Evolutionary conservation across 306 rosid species (phyloP).

Genomic region (Castanea mollissima): DNA sequence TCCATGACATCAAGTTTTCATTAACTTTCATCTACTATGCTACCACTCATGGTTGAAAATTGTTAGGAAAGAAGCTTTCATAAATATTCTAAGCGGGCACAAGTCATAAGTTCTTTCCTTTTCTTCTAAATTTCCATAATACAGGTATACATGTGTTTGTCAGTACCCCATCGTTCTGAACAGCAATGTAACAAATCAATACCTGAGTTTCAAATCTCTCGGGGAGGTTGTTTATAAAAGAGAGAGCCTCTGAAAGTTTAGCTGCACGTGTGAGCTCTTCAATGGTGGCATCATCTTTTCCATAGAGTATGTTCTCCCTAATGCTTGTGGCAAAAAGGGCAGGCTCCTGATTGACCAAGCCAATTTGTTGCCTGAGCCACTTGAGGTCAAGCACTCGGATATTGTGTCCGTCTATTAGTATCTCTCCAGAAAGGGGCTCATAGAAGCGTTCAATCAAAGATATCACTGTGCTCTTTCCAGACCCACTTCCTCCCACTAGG

Average conservation of each 20-base stretch:
- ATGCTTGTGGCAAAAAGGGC: slow-evolving; percentile 93
- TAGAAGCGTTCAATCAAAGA: slow-evolving; percentile 94
- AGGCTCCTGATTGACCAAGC: slow-evolving; percentile 92
- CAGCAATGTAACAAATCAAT: neutral
- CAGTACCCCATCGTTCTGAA: too few species aligned
- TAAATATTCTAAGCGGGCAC: too few species aligned
- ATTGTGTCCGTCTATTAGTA: slow-evolving; percentile 57
- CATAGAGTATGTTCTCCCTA: slow-evolving; percentile 83
- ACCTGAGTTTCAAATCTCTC: slow-evolving; percentile 94
- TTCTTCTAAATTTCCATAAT: too few species aligned
- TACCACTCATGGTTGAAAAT: too few species aligned
- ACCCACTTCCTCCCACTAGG: slow-evolving; percentile 95
- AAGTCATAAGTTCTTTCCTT: too few species aligned
- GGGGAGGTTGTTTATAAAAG: slow-evolving; percentile 88
- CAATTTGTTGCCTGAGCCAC: slow-evolving; percentile 89
- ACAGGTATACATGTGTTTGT: too few species aligned
- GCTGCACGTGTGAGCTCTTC: slow-evolving; percentile 80
- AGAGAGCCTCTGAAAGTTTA: slow-evolving; percentile 82
- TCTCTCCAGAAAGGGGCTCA: slow-evolving; percentile 76
- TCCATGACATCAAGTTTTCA: too few species aligned
- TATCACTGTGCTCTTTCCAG: slow-evolving; percentile 88
- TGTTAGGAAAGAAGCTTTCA: too few species aligned
- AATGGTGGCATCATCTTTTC: slow-evolving; percentile 82
- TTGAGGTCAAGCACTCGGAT: slow-evolving; percentile 72
- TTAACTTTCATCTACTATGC: too few species aligned